Evolutionary conservation across 306 rosid species (phyloP), one percentile per base, ranked within the genome.

Genomic region (Vigna hirtella): DNA sequence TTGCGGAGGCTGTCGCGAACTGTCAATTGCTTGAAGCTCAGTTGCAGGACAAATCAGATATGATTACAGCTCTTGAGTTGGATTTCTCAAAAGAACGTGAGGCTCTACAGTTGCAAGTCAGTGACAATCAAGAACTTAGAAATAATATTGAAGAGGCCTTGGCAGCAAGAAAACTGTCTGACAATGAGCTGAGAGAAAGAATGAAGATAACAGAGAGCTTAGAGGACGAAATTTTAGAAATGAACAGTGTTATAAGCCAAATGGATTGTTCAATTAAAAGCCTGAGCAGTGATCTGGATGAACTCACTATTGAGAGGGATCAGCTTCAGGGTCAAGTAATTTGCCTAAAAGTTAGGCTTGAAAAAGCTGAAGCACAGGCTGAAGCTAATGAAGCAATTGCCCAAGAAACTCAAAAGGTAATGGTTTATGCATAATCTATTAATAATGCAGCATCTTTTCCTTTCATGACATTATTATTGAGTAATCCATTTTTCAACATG

Each of bases 371-470:
- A 77, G 90, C 91, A 53, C 88, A 85, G 58, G 88, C 87, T 55
- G 97, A 83, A 57, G 93, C 89, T 84, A 87, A 76, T 77, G 93
- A 88, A 82, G 93, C 75, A 56, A 86, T 88, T 73, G 88, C 90
- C 59, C 78, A 72, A 81, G 96, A 92, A 85, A 92, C 92, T 74
- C 92, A 84, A 70, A 82, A 88, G 98, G 98, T 95, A 87, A 57
- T 62, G 66, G 61, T 52, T 58, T 58, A 42, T 42, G 12, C 4
- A 66, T 58, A 51, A 82, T 74, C 15, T 40, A 73, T 63, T 4
- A 47, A 62, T 48, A 45, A 34, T 24, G 52, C 70, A 17, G 8
- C 71, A 48, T 59, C n/a, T 38, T 51, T 72, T 49, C 24, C 59
- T 22, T 26, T 26, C 12, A n/a, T 47, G 76, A 64, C 47, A 59